These are phyloP conservation scores for Beta vulgaris DNA, from an alignment of 148 eudicot genomes.

Conservation along the genomic window DNA sequence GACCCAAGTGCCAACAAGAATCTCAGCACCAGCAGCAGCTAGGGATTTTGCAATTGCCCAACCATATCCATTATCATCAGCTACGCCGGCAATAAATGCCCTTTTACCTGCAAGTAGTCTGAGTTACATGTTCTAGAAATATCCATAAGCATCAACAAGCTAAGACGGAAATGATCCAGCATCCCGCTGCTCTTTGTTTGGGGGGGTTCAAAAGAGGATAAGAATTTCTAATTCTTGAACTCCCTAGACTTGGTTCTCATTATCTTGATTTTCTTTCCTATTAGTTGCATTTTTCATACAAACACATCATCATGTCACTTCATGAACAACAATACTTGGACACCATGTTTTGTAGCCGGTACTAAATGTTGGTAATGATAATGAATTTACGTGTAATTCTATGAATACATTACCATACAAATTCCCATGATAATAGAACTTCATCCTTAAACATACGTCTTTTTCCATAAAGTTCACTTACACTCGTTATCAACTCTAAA, in stretches of 20 bases:
- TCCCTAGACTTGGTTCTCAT: neutral
- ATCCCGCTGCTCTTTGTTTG: no score
- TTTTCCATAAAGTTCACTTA: no score
- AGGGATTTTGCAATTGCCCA: conserved; percentile 97
- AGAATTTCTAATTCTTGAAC: neutral
- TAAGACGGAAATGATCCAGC: no score
- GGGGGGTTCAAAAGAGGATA: neutral
- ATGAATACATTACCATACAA: no score
- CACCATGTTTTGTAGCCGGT: neutral
- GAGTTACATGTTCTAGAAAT: neutral
- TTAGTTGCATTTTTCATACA: neutral
- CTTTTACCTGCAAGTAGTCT: conserved; percentile 57
- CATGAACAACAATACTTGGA: neutral
- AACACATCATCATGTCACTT: neutral
- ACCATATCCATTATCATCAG: conserved; percentile 97
- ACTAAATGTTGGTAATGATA: no score
- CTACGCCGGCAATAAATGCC: conserved; percentile 92
- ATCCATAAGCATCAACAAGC: no score
- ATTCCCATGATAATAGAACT: no score
- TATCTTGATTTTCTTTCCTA: no score
- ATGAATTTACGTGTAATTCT: no score
- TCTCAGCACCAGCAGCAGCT: conserved; percentile 98
- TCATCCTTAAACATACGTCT: no score
- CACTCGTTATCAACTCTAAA: no score
- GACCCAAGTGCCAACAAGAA: conserved; percentile 97